Evolutionary conservation across 257 asterid species (phyloP).

Genomic region (Mitragyna speciosa): DNA sequence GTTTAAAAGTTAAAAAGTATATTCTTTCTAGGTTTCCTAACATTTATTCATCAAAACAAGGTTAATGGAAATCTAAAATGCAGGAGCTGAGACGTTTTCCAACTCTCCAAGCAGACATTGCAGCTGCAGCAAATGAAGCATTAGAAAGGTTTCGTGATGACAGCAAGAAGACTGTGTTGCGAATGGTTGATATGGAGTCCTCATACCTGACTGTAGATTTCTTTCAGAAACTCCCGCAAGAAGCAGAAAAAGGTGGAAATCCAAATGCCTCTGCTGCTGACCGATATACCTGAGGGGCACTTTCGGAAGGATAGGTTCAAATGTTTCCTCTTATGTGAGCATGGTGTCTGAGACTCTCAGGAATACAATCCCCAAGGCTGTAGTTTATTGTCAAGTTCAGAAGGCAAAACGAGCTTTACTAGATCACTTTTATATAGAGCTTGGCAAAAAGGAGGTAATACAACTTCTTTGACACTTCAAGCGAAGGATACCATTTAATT

Average conservation of each 20-base stretch:
- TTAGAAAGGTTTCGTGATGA: conserved; percentile 39
- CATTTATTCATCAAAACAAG: neutral
- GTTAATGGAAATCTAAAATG: conserved; percentile 3
- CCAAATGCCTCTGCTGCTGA: conserved; percentile 33
- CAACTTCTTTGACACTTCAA: neutral
- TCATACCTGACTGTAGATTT: conserved; percentile 45
- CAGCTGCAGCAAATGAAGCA: conserved; percentile 38
- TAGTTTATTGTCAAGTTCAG: conserved; percentile 45
- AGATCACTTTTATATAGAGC: conserved; percentile 37
- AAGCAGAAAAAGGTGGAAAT: conserved; percentile 38
- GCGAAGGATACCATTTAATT: neutral
- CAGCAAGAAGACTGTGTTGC: conserved; percentile 39
- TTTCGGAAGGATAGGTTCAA: conserved; percentile 39
- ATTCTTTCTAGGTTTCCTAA: neutral
- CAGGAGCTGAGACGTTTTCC: conserved; percentile 45
- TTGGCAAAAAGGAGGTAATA: conserved; percentile 42
- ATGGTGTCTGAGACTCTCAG: conserved; percentile 39
- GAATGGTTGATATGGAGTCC: conserved; percentile 48
- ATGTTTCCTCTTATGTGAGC: conserved; percentile 35
- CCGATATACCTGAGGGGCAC: conserved; percentile 39
- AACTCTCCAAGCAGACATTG: conserved; percentile 37
- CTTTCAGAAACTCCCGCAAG: conserved; percentile 46
- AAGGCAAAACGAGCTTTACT: conserved; percentile 42
- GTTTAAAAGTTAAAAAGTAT: conserved; percentile 16
- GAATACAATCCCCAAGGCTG: conserved; percentile 46